These are phyloP conservation scores for Plantago ovata DNA, from an alignment of 257 asterid genomes.

Conservation along the genomic window DNA sequence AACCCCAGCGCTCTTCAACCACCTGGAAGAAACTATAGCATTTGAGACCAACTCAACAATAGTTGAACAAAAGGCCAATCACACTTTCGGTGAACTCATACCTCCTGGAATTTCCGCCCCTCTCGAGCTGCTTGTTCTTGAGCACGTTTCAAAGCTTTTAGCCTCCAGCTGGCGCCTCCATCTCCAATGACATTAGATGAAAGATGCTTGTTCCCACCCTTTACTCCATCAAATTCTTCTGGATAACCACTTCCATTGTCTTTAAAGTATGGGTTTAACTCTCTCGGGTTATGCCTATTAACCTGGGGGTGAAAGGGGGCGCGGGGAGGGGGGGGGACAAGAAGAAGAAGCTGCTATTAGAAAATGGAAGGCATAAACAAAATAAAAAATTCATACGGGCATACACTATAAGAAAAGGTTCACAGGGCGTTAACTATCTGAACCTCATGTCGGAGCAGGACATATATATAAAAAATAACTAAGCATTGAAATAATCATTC, in stretches of 20 bases:
- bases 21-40: slow-evolving; percentile 41
- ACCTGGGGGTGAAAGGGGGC: slow-evolving; percentile 42
- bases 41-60: slow-evolving; percentile 4
- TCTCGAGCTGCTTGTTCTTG: slow-evolving; percentile 97
- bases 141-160: slow-evolving; percentile 86
- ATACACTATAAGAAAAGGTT: too few species aligned
- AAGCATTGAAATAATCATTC: too few species aligned
- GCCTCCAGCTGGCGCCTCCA: slow-evolving; percentile 99
- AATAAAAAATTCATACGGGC: too few species aligned
- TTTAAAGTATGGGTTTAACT: slow-evolving; percentile 75
- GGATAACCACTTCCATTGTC: slow-evolving; percentile 78
- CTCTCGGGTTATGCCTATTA: slow-evolving; percentile 67
- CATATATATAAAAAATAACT: too few species aligned
- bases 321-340: too few species aligned
- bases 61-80: not conserved
- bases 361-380: not conserved
- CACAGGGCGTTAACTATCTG: too few species aligned
- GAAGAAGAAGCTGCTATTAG: not conserved
- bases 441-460: too few species aligned
- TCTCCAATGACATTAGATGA: slow-evolving; percentile 72
- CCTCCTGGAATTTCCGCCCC: slow-evolving; percentile 76
- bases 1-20: slow-evolving; percentile 94
- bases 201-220: slow-evolving; percentile 33
- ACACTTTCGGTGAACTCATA: slow-evolving; percentile 23
- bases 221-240: slow-evolving; percentile 48